Evolutionary conservation across 2,329 filamentous ascomycete species (phyloP), one percentile per base, ranked within the genome.

Genomic region (Diplodia intermedia): DNA sequence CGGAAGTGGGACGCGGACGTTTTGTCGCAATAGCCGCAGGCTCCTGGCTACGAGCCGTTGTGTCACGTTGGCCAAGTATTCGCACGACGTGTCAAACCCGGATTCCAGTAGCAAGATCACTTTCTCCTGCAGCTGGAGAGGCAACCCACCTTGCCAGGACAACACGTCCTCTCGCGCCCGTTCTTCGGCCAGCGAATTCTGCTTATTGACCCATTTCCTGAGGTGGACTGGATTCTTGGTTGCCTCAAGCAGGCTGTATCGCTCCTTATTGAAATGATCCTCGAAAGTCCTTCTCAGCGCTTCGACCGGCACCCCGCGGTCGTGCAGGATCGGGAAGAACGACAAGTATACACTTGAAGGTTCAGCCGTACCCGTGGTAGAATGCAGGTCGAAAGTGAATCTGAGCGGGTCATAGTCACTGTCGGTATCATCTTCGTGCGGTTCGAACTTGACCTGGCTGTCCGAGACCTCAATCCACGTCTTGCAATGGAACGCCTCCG

Each of bases 391-490:
- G 29, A 94, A 88, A 0, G 88, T 91, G 2, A 89, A 82, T 54
- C 90, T 83, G 43, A 82, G 73, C 23, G 69, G 70, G 52, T 86
- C 26, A 26, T 26, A 26, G 4, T 26, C 26, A 26, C 26, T 26
- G 4, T 26, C 81, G 61, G 77, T 82, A 0, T 74, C 47, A 31
- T 83, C 85, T 1, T 38, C 1, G 23, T 77, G 77, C 11, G 75
- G 74, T 0, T 82, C 69, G 83, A 91, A 93, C 72, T 94, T 94
- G 0, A 84, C 78, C 69, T 94, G 92, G 0, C 89, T 92, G 0
- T 84, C 77, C 0, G 80, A 83, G 18, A 90, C 86, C 67, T 89
- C 84, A 52, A 93, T 91, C 90, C 89, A 91, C 11, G 81, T 76
- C 2, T 76, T 75, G 26, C 78, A 72, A 18, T 88, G 78, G 0